These are phyloP conservation scores for Strobilomyces echinocephalus DNA, from an alignment of 768 basidiomycete species.

Conservation along the genomic window DNA sequence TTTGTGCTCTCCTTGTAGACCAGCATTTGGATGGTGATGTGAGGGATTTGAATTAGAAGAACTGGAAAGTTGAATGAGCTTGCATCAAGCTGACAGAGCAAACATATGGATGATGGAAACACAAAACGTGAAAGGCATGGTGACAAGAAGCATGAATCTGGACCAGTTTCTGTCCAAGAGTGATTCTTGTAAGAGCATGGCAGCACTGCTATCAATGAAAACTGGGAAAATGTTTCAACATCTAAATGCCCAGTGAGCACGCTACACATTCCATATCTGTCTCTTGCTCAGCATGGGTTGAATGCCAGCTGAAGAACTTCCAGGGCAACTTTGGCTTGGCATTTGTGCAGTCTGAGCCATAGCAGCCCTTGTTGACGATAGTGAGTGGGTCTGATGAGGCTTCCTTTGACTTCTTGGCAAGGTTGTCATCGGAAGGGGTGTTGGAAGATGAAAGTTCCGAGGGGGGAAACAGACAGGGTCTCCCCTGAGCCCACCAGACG, in stretches of 20 bases:
- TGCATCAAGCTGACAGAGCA: neutral
- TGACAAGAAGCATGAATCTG: slow-evolving; percentile 62
- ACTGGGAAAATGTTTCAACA: slow-evolving; percentile 36
- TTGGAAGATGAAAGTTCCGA: slow-evolving; percentile 41
- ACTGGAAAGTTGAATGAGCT: slow-evolving; percentile 37
- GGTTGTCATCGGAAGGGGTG: slow-evolving; percentile 49
- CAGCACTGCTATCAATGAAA: slow-evolving; percentile 62
- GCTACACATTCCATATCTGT: slow-evolving; percentile 52
- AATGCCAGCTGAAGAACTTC: slow-evolving; percentile 41
- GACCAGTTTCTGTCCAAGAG: slow-evolving; percentile 57
- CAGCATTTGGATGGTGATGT: slow-evolving; percentile 77
- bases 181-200: slow-evolving; percentile 59
- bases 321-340: slow-evolving; percentile 8
- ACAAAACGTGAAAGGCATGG: slow-evolving; percentile 70
- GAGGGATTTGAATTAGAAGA: slow-evolving; percentile 76
- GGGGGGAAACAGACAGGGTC: slow-evolving; percentile 30
- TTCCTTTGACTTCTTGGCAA: slow-evolving; percentile 44
- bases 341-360: neutral
- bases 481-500: slow-evolving; percentile 59
- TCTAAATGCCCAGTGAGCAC: neutral
- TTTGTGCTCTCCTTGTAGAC: slow-evolving; percentile 84
- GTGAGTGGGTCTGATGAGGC: slow-evolving; percentile 11
- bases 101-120: slow-evolving; percentile 57
- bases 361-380: slow-evolving; percentile 2
- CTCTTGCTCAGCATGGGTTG: slow-evolving; percentile 35